These are phyloP conservation scores for Trichoderma endophyticum DNA, from an alignment of 2,329 filamentous ascomycete genomes.

Conservation along the genomic window DNA sequence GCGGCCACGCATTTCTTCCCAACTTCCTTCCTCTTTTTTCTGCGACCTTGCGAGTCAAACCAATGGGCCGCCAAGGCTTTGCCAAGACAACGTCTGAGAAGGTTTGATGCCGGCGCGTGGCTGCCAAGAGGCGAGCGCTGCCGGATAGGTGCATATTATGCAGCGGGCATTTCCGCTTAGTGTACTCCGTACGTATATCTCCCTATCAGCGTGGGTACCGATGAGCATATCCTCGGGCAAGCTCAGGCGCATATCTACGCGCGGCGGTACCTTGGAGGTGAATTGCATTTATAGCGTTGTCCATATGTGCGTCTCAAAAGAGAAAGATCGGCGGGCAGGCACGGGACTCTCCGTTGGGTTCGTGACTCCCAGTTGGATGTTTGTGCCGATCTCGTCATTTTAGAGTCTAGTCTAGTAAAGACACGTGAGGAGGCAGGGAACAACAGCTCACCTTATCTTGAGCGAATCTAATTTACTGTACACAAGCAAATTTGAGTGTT, in stretches of 20 bases:
- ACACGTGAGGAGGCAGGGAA: neutral
- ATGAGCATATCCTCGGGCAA: neutral
- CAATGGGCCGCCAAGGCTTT: conserved; percentile 9
- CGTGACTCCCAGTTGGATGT: neutral
- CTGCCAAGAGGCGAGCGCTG: neutral
- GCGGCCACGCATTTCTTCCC: neutral
- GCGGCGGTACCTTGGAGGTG: neutral
- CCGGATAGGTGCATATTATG: neutral
- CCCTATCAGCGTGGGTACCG: neutral
- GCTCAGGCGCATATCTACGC: neutral
- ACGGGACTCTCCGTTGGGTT: neutral
- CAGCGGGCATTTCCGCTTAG: neutral
- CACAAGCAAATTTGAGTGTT: neutral
- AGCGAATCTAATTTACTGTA: neutral
- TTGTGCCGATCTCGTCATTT: neutral
- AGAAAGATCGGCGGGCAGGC: neutral
- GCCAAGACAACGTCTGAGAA: conserved; percentile 8
- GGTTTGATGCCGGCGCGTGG: conserved; percentile 1
- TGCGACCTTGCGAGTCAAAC: conserved; percentile 5
- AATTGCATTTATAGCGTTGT: neutral
- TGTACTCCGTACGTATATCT: neutral
- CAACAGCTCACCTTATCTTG: neutral
- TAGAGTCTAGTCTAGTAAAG: neutral
- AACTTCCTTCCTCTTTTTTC: neutral
- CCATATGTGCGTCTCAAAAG: neutral